Base-by-base conservation (phyloP, 345 rosid genomes). In the Eucalyptus albens region DNA sequence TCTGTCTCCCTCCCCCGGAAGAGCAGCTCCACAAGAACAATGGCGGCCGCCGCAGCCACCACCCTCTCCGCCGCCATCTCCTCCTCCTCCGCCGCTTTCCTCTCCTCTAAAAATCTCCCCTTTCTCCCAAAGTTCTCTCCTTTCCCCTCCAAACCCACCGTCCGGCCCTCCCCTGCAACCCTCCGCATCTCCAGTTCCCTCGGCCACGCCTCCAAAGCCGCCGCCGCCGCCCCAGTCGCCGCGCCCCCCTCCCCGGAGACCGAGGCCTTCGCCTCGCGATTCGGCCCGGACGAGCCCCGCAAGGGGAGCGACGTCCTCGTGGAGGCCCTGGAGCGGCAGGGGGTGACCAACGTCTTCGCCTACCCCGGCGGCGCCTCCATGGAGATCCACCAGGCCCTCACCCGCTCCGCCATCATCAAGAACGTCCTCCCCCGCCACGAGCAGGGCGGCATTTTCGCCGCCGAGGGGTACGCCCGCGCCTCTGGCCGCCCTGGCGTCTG, bases 311-410 rank as follows among this genome's bases (percentile, higher is more conserved):
- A 97, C 88, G 95, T 97, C 93, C 96, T 97, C 53, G 98, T 97
- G 13, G 99, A 97, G 89, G 99, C 99, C 42, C 93, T 97, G 42
- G 98, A 97, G 89, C 96, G 99, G 8, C 92, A 96, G 89, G 98
- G 99, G 44, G 99, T 97, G 72, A 94, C 90, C 22, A 91, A 91
- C 49, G 99, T 97, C 27, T 97, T 97, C 91, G 99, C 99, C 11
- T 97, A 97, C 88, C 99, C 99, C 0, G 99, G 99, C 11, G 99
- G 98, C 47, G 99, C 99, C 9, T 97, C 99, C 21, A 21, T 97
- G 99, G 99, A 98, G 97, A 97, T 98, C 93, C 99, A 98, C 91
- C 99, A 97, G 89, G 98, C 98, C n/a, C 93, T 98, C 89, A 97
- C 99, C 26, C 99, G 99, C 87, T 96, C 99, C n/a, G 44, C 86